Percentiles rank a stretch among this genome's conserved stretches.
These are phyloP conservation scores for Ampelocalamus luodianensis DNA, from an alignment of 176 grass and related monocot genomes.

Conservation along the genomic window DNA sequence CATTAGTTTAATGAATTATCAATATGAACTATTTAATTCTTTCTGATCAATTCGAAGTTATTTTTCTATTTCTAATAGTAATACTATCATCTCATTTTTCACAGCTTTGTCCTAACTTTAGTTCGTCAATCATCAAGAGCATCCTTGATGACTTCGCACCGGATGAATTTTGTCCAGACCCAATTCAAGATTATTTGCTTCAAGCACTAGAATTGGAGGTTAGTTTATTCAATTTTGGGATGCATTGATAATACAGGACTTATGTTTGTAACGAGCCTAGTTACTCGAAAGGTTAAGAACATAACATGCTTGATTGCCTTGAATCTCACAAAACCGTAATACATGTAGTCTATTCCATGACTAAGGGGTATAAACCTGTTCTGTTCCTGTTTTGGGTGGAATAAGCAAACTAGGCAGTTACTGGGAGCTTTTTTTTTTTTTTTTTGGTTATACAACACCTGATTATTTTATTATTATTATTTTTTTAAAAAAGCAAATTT, in stretches of 20 bases:
- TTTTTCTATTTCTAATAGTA: not conserved
- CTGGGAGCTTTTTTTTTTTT: not conserved
- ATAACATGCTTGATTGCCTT: conserved; percentile 13
- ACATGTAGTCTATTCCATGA: conserved; percentile 1
- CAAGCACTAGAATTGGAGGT: conserved; percentile 88
- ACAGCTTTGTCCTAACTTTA: conserved; percentile 93
- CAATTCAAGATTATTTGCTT: conserved; percentile 68
- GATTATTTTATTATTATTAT: not conserved
- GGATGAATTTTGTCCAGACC: conserved; percentile 96
- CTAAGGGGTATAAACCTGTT: not conserved
- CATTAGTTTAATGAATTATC: not conserved
- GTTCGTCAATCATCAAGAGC: conserved; percentile 75
- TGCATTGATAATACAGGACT: not conserved
- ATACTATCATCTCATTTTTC: conserved; percentile 27
- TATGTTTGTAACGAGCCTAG: not conserved
- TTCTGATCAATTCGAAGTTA: not conserved
- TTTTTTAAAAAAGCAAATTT: not conserved
- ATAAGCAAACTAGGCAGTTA: not conserved
- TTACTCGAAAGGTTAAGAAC: not conserved
- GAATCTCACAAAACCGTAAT: not conserved
- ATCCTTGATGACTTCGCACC: conserved; percentile 76
- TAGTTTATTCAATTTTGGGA: conserved; percentile 43
- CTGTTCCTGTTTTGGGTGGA: not conserved
- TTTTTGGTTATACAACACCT: not conserved
- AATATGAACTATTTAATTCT: not conserved